A percentile compares a stretch with the other conserved stretches of the same genome.
These are phyloP conservation scores for Picea sitchensis DNA, from an alignment of 75 land plant species.

Conservation along the genomic window DNA sequence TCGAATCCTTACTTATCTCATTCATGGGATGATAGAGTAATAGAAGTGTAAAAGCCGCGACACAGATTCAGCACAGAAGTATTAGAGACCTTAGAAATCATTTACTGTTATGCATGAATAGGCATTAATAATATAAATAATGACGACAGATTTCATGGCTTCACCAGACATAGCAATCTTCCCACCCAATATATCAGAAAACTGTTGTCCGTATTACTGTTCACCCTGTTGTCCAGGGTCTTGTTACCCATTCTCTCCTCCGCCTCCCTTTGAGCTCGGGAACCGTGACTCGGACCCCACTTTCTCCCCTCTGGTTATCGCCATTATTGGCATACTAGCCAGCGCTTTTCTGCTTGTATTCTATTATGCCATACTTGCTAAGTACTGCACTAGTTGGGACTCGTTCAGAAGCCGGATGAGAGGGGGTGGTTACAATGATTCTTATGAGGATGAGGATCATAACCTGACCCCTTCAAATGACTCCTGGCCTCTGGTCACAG, in stretches of 20 bases:
- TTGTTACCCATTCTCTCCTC: conserved; percentile 40
- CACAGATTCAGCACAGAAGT: too few relatives aligned
- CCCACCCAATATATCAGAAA: not conserved
- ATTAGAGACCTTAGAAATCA: not conserved
- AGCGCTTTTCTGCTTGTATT: conserved; percentile 43
- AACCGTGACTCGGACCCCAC: conserved; percentile 5
- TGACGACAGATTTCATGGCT: not conserved
- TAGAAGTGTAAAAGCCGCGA: not conserved
- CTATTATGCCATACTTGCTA: conserved; percentile 44
- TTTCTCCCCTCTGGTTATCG: conserved; percentile 48
- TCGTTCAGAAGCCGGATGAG: not conserved
- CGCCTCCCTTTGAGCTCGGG: conserved; percentile 7
- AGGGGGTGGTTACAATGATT: not conserved
- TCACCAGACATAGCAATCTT: conserved; percentile 3
- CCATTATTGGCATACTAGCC: conserved; percentile 49
- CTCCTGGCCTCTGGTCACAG: conserved; percentile 5
- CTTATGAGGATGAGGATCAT: conserved; percentile 23
- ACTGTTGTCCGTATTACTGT: conserved; percentile 51
- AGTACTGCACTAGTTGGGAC: conserved; percentile 28
- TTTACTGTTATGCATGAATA: not conserved
- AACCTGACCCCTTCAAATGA: not conserved
- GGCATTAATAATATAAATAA: not conserved
- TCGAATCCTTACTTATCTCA: not conserved
- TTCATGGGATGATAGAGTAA: not conserved
- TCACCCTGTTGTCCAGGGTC: conserved; percentile 59